These are phyloP conservation scores for Rhodomyrtus psidioides DNA, from an alignment of 441 rosid species.

Conservation along the genomic window DNA sequence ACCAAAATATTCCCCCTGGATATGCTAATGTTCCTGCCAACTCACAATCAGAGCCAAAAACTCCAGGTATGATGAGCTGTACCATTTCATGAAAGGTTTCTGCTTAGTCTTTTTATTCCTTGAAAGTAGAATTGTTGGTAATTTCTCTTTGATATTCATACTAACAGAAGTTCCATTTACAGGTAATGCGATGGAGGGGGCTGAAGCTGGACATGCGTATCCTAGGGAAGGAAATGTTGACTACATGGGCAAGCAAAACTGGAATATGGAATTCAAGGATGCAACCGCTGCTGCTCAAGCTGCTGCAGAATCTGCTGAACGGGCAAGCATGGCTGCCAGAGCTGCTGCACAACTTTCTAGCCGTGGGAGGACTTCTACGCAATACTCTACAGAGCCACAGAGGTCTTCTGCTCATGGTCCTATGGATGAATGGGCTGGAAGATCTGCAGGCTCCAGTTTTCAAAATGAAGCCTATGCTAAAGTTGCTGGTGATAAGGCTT, in stretches of 20 bases:
- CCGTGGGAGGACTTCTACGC: constrained; percentile 39
- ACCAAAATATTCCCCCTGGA: constrained; percentile 20
- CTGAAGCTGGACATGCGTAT: constrained; percentile 31
- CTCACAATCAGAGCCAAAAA: constrained; percentile 25
- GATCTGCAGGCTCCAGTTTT: constrained; percentile 21
- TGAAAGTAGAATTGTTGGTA: neutral
- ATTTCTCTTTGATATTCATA: neutral
- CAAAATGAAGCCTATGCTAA: constrained; percentile 18
- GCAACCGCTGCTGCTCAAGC: constrained; percentile 92
- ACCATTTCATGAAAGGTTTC: neutral
- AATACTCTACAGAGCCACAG: constrained; percentile 35
- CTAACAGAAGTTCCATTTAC: neutral
- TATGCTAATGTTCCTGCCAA: constrained; percentile 15
- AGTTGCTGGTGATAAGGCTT: constrained; percentile 17
- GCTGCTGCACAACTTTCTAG: constrained; percentile 90
- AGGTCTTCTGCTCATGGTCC: constrained; percentile 19
- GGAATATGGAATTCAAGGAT: constrained; percentile 82
- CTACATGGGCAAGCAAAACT: constrained; percentile 29
- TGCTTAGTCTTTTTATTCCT: neutral
- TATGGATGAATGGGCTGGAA: constrained; percentile 26
- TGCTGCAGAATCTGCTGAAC: constrained; percentile 96
- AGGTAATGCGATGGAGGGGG: constrained; percentile 32
- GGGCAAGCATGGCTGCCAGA: constrained; percentile 91
- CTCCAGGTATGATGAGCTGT: constrained; percentile 32
- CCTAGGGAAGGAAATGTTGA: constrained; percentile 20